phyloP scores from a whole-genome alignment of 768 basidiomycete genomes.

The Saitozyma sp. region DNA sequence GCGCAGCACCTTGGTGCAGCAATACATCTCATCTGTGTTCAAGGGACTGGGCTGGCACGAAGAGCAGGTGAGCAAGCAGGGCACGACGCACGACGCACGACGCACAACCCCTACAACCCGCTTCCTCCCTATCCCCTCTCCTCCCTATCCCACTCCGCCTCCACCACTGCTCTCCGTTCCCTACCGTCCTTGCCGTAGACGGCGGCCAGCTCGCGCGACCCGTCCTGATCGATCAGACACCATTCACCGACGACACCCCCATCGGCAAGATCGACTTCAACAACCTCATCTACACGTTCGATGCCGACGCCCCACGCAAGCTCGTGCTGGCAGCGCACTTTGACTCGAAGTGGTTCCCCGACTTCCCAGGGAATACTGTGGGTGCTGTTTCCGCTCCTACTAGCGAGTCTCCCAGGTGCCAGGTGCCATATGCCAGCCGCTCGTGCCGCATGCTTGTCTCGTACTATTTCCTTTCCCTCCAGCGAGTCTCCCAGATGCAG shows the following conservation, averaged over 20 bases:
- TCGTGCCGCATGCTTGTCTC: too few relatives aligned
- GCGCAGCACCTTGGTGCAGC: conserved; percentile 76
- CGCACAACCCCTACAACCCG: not conserved
- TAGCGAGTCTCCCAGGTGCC: not conserved
- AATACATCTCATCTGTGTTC: conserved; percentile 75
- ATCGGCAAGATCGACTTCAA: conserved; percentile 75
- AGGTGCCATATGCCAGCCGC: too few relatives aligned
- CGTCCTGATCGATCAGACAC: conserved; percentile 56
- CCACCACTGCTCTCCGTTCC: not conserved
- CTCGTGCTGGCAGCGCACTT: conserved; percentile 89
- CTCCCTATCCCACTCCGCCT: too few relatives aligned
- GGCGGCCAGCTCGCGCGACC: not conserved
- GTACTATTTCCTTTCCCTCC: not conserved
- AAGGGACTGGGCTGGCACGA: conserved; percentile 78
- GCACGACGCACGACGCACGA: not conserved
- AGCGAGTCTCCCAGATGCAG: too few relatives aligned
- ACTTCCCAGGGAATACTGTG: conserved; percentile 73
- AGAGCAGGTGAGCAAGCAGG: conserved; percentile 58
- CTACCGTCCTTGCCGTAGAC: too few relatives aligned
- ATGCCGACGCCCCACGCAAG: conserved; percentile 75
- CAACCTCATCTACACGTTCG: conserved; percentile 93
- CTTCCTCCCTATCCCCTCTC: too few relatives aligned
- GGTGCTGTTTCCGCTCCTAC: conserved; percentile 24
- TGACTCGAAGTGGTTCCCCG: conserved; percentile 83
- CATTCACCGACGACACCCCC: conserved; percentile 76